Evolutionary conservation across 2,329 filamentous ascomycete genomes (phyloP), one percentile per base, ranked within the genome.

Genomic region (Trichoderma semiorbis): DNA sequence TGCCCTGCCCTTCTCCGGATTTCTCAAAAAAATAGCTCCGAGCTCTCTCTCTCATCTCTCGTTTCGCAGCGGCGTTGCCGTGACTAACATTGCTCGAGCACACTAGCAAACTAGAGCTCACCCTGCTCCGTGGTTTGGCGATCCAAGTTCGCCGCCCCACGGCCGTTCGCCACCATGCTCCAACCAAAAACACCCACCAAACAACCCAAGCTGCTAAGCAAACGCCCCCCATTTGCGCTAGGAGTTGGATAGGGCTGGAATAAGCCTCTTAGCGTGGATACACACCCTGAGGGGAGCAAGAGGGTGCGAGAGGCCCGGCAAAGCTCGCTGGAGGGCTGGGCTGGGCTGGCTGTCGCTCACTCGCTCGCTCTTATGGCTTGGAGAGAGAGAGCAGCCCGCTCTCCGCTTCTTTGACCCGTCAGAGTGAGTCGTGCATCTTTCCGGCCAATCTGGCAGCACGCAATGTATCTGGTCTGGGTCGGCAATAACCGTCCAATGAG

Each of bases 221-320:
- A 24, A 50, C 43, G n/a, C 43, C 43, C 43, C 63, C 63, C 63
- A 66, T 26, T 36, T 7, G 63, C 47, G 47, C 63, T 66, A 66
- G 43, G 21, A n/a, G 63, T 39, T 66, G 63, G 47, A 66, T 66
- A 66, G 63, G 63, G 63, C 63, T 66, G 63, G 63, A 66, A 66
- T 66, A 66, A 66, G 47, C 63, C 63, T 66, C 47, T 50, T 66
- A 55, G 63, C 32, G 47, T 50, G 63, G 53, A 18, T 39, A 36
- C 43, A 66, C 47, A 53, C 43, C 47, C 63, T 30, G 63, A 55
- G 30, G 30, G 30, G 30, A 30, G 36, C 36, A 10, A 47, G 43
- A 47, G 43, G 43, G 43, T n/a, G 36, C 36, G 36, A n/a, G 8
- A 6, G 14, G 34, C 34, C 18, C 11, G 57, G 57, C 30, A 60